Conservation (phyloP, 208 protist species). For the Blechomonas ayalai region DNA sequence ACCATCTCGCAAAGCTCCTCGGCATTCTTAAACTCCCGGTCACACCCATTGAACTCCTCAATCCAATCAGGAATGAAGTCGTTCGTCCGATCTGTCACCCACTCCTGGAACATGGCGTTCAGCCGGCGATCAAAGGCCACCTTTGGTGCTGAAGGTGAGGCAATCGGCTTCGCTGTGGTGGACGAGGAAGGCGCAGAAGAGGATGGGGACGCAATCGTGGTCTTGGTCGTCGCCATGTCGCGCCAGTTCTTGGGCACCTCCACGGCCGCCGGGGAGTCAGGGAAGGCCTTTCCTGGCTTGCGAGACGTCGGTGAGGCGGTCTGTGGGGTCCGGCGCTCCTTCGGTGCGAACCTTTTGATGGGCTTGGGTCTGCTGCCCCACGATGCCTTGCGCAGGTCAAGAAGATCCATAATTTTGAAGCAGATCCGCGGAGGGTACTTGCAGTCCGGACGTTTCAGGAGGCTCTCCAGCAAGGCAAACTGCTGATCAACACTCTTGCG, state of each 20-base stretch:
- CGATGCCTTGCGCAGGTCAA: slow-evolving; percentile 56
- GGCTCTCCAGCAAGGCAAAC: slow-evolving; percentile 40
- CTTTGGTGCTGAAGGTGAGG: neutral
- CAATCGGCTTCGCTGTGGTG: slow-evolving; percentile 9
- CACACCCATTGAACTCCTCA: slow-evolving; percentile 61
- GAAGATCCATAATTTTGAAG: slow-evolving; percentile 85
- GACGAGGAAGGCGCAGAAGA: neutral
- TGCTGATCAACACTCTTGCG: slow-evolving; percentile 39
- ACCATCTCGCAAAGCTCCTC: slow-evolving; percentile 56
- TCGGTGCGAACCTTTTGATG: slow-evolving; percentile 6
- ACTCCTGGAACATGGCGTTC: slow-evolving; percentile 58
- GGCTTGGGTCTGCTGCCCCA: slow-evolving; percentile 38
- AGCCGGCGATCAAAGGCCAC: slow-evolving; percentile 71
- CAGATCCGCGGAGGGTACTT: slow-evolving; percentile 72
- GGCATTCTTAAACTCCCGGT: slow-evolving; percentile 35
- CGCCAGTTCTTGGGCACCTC: slow-evolving; percentile 18
- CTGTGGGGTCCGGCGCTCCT: too few relatives aligned
- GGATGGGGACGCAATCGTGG: neutral
- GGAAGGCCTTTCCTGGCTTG: slow-evolving; percentile 9
- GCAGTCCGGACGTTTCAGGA: slow-evolving; percentile 36
- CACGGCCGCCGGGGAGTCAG: slow-evolving; percentile 2
- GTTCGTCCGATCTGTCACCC: slow-evolving; percentile 67
- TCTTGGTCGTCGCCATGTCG: slow-evolving; percentile 6
- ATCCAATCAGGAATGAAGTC: slow-evolving; percentile 79
- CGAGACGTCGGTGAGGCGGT: neutral